phyloP scores from a whole-genome alignment of 352 stramenopile species.

The Pythium monospermum region DNA sequence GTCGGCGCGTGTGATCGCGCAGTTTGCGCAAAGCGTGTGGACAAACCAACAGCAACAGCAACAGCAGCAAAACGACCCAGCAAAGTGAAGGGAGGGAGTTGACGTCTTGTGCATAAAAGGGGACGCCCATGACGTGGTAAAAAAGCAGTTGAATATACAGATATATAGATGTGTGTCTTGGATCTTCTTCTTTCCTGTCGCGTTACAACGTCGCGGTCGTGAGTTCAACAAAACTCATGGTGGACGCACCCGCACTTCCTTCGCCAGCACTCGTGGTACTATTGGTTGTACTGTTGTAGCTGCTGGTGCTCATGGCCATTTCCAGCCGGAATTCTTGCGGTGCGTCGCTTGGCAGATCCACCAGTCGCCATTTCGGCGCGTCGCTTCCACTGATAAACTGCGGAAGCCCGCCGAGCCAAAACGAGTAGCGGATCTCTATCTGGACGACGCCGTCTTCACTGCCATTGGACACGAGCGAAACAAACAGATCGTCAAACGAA shows the following conservation, averaged over 20 bases:
- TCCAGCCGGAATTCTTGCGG: conserved; percentile 5
- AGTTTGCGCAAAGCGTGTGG: conserved; percentile 48
- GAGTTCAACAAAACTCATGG: conserved; percentile 7
- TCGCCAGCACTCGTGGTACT: not conserved
- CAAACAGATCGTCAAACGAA: conserved; percentile 35
- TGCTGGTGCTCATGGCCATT: conserved; percentile 4
- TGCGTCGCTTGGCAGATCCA: conserved; percentile 5
- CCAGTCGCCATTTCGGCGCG: conserved; percentile 12
- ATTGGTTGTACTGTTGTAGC: not conserved
- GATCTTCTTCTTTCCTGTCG: too few relatives aligned
- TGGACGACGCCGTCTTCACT: conserved; percentile 4
- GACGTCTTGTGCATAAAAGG: too few relatives aligned
- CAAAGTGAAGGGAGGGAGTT: too few relatives aligned
- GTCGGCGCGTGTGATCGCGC: conserved; percentile 39
- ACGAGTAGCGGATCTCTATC: conserved; percentile 17
- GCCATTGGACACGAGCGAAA: conserved; percentile 16
- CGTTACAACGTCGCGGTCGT: not conserved
- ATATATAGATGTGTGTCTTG: too few relatives aligned
- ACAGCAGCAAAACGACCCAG: too few relatives aligned
- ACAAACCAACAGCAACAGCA: not conserved
- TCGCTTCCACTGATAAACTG: conserved; percentile 5
- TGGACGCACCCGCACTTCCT: not conserved
- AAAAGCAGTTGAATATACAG: too few relatives aligned
- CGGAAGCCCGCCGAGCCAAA: conserved; percentile 16
- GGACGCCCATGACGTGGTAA: too few relatives aligned